Evolutionary conservation across 2,329 filamentous ascomycete species (phyloP).

Genomic region (Hypomyces perniciosus): DNA sequence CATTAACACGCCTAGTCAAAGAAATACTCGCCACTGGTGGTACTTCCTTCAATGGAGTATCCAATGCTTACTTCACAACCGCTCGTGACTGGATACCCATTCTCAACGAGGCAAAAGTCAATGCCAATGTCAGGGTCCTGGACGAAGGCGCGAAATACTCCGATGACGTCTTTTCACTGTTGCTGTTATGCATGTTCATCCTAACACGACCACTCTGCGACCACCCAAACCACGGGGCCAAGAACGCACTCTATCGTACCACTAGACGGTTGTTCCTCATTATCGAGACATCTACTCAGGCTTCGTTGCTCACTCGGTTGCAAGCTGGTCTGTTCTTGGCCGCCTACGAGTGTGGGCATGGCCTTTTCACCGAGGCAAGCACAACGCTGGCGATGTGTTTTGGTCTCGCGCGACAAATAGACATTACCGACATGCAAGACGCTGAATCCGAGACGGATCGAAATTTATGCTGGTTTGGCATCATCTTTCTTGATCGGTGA

Average conservation of each 20-base stretch:
- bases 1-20: neutral
- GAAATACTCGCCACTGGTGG: conserved; percentile 1
- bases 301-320: neutral
- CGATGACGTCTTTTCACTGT: neutral
- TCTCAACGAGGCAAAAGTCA: neutral
- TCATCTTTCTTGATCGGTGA: conserved; percentile 8
- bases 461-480: conserved; percentile 1
- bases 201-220: neutral
- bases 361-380: neutral
- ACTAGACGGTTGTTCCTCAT: conserved; percentile 2
- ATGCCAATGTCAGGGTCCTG: neutral
- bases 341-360: conserved; percentile 8
- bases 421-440: neutral
- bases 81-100: conserved; percentile 4
- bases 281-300: neutral
- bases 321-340: conserved; percentile 3
- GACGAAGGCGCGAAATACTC: neutral
- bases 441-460: neutral
- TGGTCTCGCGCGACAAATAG: conserved; percentile 1
- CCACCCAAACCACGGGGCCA: conserved; percentile 4
- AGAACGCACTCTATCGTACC: neutral
- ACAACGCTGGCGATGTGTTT: conserved; percentile 4
- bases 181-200: conserved; percentile 6
- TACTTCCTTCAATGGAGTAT: neutral
- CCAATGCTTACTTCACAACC: neutral